Conservation (phyloP, 176 grass and related monocot genomes). For the Aegilops speltoides region DNA sequence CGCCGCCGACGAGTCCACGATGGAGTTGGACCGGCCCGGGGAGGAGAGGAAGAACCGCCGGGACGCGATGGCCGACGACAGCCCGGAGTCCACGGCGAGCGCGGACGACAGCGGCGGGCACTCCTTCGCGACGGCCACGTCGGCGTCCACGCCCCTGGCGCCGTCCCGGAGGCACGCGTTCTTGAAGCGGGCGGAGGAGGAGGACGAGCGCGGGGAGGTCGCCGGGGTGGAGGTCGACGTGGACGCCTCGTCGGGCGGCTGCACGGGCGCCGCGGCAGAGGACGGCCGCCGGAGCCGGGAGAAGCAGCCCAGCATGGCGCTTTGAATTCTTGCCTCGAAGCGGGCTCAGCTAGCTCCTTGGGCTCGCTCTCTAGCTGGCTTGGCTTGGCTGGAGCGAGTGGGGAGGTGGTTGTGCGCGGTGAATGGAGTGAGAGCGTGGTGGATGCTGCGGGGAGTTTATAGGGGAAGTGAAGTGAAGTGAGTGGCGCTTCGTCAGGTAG, state of each 20-base stretch:
- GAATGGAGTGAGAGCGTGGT: slow-evolving; percentile 21
- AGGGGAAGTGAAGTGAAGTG: background rate
- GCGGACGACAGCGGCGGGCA: slow-evolving; percentile 11
- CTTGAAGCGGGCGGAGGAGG: slow-evolving; percentile 49
- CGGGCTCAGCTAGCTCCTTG: background rate
- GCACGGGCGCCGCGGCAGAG: slow-evolving; percentile 23
- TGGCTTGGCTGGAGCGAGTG: background rate
- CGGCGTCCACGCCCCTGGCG: background rate
- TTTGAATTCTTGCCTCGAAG: background rate
- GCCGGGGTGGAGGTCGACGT: slow-evolving; percentile 28
- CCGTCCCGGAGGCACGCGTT: slow-evolving; percentile 12
- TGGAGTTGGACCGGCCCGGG: slow-evolving; percentile 82
- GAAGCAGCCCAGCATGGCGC: slow-evolving; percentile 79
- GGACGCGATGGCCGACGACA: slow-evolving; percentile 89
- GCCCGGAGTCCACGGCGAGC: slow-evolving; percentile 35
- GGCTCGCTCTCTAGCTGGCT: background rate
- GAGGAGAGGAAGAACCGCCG: slow-evolving; percentile 84
- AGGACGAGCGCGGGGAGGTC: slow-evolving; percentile 49
- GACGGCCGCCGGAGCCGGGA: slow-evolving; percentile 59
- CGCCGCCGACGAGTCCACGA: slow-evolving; percentile 60
- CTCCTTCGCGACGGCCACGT: slow-evolving; percentile 25
- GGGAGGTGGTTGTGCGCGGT: slow-evolving; percentile 1
- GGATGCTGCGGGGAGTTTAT: slow-evolving; percentile 28
- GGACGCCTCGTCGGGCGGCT: slow-evolving; percentile 36
- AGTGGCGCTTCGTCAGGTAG: background rate